These are phyloP conservation scores for Pichia sp. DNA, from an alignment of 1,139 yeast genomes.

Conservation along the genomic window DNA sequence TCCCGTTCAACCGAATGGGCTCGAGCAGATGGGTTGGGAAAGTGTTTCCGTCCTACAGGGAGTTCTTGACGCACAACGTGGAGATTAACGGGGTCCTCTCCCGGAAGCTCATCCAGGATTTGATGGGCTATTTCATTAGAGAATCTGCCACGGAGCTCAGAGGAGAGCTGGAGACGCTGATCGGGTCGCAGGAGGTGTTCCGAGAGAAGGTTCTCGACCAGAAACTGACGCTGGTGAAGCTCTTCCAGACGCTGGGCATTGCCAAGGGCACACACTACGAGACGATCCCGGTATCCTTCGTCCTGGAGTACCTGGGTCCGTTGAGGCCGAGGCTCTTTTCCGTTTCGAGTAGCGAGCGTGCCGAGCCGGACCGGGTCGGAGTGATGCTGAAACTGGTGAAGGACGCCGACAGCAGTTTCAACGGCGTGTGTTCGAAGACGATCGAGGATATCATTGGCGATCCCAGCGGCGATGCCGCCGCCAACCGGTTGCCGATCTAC, in stretches of 20 bases:
- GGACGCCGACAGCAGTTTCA: conserved; percentile 41
- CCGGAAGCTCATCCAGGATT: conserved; percentile 67
- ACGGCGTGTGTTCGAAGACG: conserved; percentile 87
- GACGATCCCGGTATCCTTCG: conserved; percentile 73
- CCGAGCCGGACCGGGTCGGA: conserved; percentile 39
- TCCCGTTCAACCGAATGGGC: conserved; percentile 14
- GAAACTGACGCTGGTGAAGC: conserved; percentile 67
- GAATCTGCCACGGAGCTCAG: conserved; percentile 42
- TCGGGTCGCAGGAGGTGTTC: conserved; percentile 61
- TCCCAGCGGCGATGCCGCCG: conserved; percentile 41
- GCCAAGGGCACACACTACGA: conserved; percentile 48
- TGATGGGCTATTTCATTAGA: conserved; percentile 73
- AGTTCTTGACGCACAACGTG: conserved; percentile 75
- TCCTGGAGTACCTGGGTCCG: conserved; percentile 74
- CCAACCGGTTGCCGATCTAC: conserved; percentile 61
- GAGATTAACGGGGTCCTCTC: conserved; percentile 90
- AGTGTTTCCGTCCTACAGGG: conserved; percentile 49
- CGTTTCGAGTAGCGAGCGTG: conserved; percentile 45
- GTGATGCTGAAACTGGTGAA: conserved; percentile 66
- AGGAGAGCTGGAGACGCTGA: conserved; percentile 44
- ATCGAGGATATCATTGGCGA: conserved; percentile 59
- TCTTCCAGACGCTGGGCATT: conserved; percentile 53
- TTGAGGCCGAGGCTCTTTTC: conserved; percentile 94
- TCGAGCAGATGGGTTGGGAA: conserved; percentile 6
- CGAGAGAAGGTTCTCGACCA: conserved; percentile 54